phyloP scores from a whole-genome alignment of 2,329 filamentous ascomycete genomes.

The Byssothecium circinans region DNA sequence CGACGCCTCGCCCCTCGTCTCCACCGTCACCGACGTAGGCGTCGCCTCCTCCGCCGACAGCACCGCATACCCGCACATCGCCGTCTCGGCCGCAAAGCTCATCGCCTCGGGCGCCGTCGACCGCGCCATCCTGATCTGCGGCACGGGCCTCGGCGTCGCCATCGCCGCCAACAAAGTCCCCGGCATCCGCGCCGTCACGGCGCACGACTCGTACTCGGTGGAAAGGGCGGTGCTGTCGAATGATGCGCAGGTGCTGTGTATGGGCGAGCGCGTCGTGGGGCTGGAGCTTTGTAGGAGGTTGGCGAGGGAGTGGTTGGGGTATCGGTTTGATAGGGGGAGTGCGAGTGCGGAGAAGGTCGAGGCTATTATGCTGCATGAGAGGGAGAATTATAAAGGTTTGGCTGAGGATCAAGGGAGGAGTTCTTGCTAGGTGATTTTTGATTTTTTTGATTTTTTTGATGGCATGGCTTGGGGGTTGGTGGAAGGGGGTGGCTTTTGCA shows the following conservation, averaged over 20 bases:
- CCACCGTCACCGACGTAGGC: conserved; percentile 72
- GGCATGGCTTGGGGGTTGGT: too few relatives aligned
- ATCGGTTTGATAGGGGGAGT: conserved; percentile 72
- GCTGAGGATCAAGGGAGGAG: conserved; percentile 1
- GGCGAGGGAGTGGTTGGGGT: conserved; percentile 81
- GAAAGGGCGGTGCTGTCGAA: conserved; percentile 81
- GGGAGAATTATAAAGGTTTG: conserved; percentile 32
- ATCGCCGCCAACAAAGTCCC: conserved; percentile 88
- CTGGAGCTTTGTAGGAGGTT: conserved; percentile 77
- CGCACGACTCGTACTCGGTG: conserved; percentile 82
- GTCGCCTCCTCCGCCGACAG: conserved; percentile 68
- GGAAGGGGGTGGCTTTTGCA: too few relatives aligned
- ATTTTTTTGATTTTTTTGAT: too few relatives aligned
- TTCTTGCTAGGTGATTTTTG: conserved; percentile 5
- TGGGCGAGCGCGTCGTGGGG: conserved; percentile 82
- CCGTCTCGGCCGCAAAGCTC: conserved; percentile 69
- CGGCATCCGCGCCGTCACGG: conserved; percentile 83
- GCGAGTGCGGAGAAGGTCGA: conserved; percentile 61
- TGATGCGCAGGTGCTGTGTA: conserved; percentile 83
- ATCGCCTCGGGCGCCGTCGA: conserved; percentile 68
- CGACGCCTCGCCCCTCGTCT: conserved; percentile 63
- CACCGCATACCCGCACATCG: conserved; percentile 79
- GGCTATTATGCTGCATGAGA: conserved; percentile 54
- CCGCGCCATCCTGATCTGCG: conserved; percentile 80
- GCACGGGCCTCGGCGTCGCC: conserved; percentile 83